These are phyloP conservation scores for Ustilago bromivora DNA, from an alignment of 1,284 basidiomycete species.

Conservation along the genomic window DNA sequence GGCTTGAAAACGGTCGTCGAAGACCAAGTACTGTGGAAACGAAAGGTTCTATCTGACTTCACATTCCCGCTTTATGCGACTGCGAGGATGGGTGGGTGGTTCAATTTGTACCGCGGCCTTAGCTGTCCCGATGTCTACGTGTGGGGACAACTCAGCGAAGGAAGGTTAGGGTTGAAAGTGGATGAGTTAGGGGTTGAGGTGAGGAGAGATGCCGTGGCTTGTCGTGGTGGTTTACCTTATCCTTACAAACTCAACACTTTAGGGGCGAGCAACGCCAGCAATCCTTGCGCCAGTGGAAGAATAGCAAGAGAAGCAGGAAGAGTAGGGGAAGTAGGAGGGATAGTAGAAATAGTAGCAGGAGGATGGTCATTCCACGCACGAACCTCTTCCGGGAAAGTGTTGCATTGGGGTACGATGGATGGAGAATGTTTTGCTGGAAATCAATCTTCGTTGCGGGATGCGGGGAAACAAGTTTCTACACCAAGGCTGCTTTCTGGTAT, in stretches of 20 bases:
- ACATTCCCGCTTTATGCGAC: slow-evolving; percentile 44
- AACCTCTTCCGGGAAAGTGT: slow-evolving; percentile 36
- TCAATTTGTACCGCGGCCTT: slow-evolving; percentile 46
- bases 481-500: slow-evolving; percentile 24
- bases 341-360: slow-evolving; percentile 43
- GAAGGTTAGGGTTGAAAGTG: slow-evolving; percentile 28
- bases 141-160: slow-evolving; percentile 39
- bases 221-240: slow-evolving; percentile 33
- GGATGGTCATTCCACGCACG: slow-evolving; percentile 57
- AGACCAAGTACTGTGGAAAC: slow-evolving; percentile 48
- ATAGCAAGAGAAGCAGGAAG: not conserved
- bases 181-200: not conserved
- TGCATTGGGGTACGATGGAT: slow-evolving; percentile 51
- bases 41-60: slow-evolving; percentile 46
- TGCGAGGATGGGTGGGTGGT: slow-evolving; percentile 43
- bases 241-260: slow-evolving; percentile 23
- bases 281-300: too few relatives aligned
- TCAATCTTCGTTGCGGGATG: slow-evolving; percentile 2
- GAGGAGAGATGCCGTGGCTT: not conserved
- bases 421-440: slow-evolving; percentile 14
- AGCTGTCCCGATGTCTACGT: slow-evolving; percentile 40
- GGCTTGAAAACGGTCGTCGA: slow-evolving; percentile 25
- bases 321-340: slow-evolving; percentile 4
- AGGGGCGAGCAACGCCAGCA: not conserved
- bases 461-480: not conserved